phyloP scores from a whole-genome alignment of 2,329 filamentous ascomycete species.

The Colletotrichum graminicola region DNA sequence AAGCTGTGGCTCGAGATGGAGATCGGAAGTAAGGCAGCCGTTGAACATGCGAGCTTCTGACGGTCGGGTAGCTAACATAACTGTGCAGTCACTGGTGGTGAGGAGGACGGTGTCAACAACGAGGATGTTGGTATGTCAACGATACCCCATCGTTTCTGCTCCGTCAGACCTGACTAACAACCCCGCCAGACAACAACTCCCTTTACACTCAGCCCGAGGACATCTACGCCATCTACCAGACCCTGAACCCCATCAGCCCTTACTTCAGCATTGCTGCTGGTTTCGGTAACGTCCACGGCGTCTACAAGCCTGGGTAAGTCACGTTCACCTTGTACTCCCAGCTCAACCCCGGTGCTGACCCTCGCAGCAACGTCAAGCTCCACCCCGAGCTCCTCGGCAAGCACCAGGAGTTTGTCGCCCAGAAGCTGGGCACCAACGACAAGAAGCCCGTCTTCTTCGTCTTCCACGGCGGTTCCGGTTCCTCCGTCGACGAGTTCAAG shows the following conservation, averaged over 20 bases:
- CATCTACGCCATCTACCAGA: constrained; percentile 91
- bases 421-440: constrained; percentile 77
- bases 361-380: constrained; percentile 82
- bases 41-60: background rate
- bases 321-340: background rate
- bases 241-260: constrained; percentile 85
- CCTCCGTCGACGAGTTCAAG: constrained; percentile 88
- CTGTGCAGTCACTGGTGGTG: constrained; percentile 86
- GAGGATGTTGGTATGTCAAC: constrained; percentile 72
- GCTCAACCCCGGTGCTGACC: constrained; percentile 25
- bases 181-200: constrained; percentile 81
- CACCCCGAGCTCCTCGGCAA: constrained; percentile 96
- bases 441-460: constrained; percentile 98
- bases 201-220: constrained; percentile 99
- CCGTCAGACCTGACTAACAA: background rate
- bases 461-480: constrained; percentile 98
- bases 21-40: constrained; percentile 55
- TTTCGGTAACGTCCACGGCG: constrained; percentile 99
- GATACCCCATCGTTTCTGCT: background rate
- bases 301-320: constrained; percentile 86
- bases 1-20: constrained; percentile 99
- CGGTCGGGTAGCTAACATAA: background rate
- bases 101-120: constrained; percentile 99
- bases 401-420: constrained; percentile 93
- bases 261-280: constrained; percentile 99